Conservation (phyloP, 495 filamentous ascomycete species). For the Annulohypoxylon bovei region DNA sequence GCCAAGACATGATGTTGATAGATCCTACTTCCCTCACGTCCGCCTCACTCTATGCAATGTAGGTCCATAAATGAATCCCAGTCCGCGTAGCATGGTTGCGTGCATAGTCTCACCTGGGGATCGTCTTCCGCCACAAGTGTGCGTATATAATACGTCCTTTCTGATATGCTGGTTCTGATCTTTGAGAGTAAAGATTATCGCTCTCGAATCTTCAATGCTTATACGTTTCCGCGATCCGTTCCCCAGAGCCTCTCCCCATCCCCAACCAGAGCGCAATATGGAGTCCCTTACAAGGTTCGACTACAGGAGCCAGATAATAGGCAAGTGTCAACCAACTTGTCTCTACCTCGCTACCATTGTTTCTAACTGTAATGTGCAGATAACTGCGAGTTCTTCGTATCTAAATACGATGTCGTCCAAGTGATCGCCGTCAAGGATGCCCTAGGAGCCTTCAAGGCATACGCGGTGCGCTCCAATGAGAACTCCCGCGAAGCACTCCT, state of each 20-base stretch:
- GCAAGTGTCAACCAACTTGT: conserved; percentile 11
- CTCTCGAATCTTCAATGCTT: conserved; percentile 29
- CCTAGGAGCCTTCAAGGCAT: conserved; percentile 47
- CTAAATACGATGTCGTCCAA: conserved; percentile 40
- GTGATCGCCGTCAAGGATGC: conserved; percentile 50
- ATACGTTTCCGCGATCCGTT: conserved; percentile 22
- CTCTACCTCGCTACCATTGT: not conserved
- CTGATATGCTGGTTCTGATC: conserved; percentile 17
- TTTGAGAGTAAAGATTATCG: conserved; percentile 19
- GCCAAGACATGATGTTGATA: conserved; percentile 20
- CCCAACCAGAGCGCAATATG: conserved; percentile 25
- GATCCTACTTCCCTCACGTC: not conserved
- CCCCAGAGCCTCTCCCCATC: not conserved
- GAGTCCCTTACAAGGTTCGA: conserved; percentile 14
- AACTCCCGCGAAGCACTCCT: conserved; percentile 47
- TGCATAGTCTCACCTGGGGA: conserved; percentile 25
- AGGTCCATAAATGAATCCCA: conserved; percentile 29
- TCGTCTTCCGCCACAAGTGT: conserved; percentile 3
- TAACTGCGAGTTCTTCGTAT: conserved; percentile 53
- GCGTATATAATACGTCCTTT: conserved; percentile 33
- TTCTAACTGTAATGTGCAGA: conserved; percentile 40
- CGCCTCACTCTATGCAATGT: conserved; percentile 33
- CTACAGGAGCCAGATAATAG: conserved; percentile 40
- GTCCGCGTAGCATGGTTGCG: conserved; percentile 6
- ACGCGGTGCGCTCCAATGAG: conserved; percentile 43